Evolutionary conservation across 306 rosid genomes (phyloP), one percentile per base, ranked within the genome.

Genomic region (Medicago lupulina): DNA sequence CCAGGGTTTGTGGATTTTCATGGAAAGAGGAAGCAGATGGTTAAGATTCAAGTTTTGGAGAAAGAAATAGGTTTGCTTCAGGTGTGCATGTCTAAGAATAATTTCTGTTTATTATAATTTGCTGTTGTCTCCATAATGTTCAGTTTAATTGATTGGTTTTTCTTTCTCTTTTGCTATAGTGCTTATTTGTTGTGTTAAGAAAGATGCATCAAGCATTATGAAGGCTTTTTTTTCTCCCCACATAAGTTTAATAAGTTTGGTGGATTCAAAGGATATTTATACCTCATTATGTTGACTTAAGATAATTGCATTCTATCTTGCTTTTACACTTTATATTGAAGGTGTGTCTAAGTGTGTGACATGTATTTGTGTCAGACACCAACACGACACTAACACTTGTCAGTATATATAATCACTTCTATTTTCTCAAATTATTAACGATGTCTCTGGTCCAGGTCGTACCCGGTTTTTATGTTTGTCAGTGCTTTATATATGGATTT

Each of bases 21-120:
- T 71, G 84, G 84, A 51, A 82, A 82, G 80, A 50, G 86, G 8
- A 82, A 69, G 25, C 77, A 79, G 54, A 61, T 72, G 67, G 57
- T 76, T 40, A 82, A 85, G 86, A 77, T 79, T 76, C 88, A 85
- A 73, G 72, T 71, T 63, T 55, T 85, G 83, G 88, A 85, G 67
- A 79, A 75, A 76, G 86, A 85, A 74, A 79, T 82, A 62, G 44
- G 49, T 76, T 61, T 79, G 57, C 86, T 82, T 82, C 75, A 85
- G 86, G 88, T 85, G 10, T 34, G 61, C 19, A 10, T 28, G 11
- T n/a, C 25, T 63, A 34, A 17, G 17, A 77, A 25, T 25, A 53
- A 44, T 46, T 71, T 17, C 12, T 41, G n/a, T 36, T 40, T n/a
- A 51, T 7, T 51, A 18, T 51, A 51, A 5, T n/a, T 16, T 51